phyloP scores from a whole-genome alignment of 1,284 basidiomycete species.

The Cutaneotrichosporon cutaneum region DNA sequence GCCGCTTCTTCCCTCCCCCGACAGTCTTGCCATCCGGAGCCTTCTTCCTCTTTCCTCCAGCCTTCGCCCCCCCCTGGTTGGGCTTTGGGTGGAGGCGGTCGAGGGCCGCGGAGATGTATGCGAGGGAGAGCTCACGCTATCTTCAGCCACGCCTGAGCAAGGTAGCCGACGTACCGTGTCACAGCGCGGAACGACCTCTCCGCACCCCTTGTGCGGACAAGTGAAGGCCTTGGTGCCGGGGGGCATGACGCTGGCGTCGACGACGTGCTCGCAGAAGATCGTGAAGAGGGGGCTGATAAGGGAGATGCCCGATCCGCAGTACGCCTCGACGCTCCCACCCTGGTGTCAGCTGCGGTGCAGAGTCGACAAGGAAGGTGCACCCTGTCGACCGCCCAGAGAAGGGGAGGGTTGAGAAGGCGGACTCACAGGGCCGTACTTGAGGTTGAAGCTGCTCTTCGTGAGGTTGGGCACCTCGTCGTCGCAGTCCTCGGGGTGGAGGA shows the following conservation, averaged over 20 bases:
- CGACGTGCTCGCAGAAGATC: slow-evolving; percentile 1
- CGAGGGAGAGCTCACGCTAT: too few relatives aligned
- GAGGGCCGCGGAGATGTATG: too few relatives aligned
- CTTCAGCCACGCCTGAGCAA: too few relatives aligned
- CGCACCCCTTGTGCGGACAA: neutral
- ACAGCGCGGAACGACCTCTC: neutral
- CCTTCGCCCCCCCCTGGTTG: too few relatives aligned
- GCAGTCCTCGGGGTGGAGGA: slow-evolving; percentile 19
- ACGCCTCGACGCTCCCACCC: too few relatives aligned
- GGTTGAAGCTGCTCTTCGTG: neutral
- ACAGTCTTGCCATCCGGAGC: too few relatives aligned
- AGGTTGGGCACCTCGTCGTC: neutral
- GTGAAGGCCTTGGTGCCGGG: neutral
- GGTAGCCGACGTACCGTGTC: neutral
- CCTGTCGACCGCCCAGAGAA: neutral
- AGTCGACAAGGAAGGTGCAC: neutral
- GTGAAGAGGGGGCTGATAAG: neutral
- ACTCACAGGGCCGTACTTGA: neutral
- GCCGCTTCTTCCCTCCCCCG: too few relatives aligned
- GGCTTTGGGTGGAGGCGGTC: too few relatives aligned
- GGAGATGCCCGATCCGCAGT: neutral
- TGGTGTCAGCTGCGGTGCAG: neutral
- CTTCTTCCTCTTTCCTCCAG: too few relatives aligned
- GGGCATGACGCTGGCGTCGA: neutral
- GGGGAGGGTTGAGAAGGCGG: neutral